Conservation (phyloP, 2,329 filamentous ascomycete species). For the Pyricularia grisea region DNA sequence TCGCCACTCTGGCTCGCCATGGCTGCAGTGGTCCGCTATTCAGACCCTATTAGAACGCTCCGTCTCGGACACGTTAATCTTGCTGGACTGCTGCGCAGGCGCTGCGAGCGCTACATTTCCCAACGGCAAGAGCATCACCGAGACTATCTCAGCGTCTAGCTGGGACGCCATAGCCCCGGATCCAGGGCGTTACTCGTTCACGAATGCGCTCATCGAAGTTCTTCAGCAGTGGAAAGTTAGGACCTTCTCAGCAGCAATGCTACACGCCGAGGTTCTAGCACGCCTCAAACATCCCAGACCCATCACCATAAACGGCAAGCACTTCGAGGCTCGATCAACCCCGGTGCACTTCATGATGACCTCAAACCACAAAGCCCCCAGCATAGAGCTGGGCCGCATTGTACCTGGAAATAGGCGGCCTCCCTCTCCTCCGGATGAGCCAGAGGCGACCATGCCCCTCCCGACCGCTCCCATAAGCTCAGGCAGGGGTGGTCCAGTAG, state of each 20-base stretch:
- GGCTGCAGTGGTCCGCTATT: constrained; percentile 53
- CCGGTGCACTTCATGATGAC: constrained; percentile 58
- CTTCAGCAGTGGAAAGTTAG: constrained; percentile 45
- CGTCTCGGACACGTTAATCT: constrained; percentile 45
- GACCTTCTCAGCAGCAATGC: constrained; percentile 49
- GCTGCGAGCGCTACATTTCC: constrained; percentile 51
- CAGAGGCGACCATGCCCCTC: constrained; percentile 5
- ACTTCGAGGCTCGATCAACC: constrained; percentile 47
- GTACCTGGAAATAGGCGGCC: constrained; percentile 23
- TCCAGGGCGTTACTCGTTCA: constrained; percentile 50
- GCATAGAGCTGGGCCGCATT: constrained; percentile 42
- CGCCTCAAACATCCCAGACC: constrained; percentile 50
- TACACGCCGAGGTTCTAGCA: constrained; percentile 51
- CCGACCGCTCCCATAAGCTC: constrained; percentile 1
- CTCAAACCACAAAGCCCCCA: constrained; percentile 46
- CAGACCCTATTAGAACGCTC: constrained; percentile 49
- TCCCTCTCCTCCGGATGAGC: constrained; percentile 24
- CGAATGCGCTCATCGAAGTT: constrained; percentile 48
- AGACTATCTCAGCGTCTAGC: constrained; percentile 52
- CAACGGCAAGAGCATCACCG: constrained; percentile 48
- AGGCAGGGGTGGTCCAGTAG: constrained; percentile 11
- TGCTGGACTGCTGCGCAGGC: constrained; percentile 50
- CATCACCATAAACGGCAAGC: constrained; percentile 46
- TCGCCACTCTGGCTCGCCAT: constrained; percentile 40
- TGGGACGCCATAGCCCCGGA: constrained; percentile 53